phyloP scores from a whole-genome alignment of 768 basidiomycete species.

The Saitozyma podzolica region DNA sequence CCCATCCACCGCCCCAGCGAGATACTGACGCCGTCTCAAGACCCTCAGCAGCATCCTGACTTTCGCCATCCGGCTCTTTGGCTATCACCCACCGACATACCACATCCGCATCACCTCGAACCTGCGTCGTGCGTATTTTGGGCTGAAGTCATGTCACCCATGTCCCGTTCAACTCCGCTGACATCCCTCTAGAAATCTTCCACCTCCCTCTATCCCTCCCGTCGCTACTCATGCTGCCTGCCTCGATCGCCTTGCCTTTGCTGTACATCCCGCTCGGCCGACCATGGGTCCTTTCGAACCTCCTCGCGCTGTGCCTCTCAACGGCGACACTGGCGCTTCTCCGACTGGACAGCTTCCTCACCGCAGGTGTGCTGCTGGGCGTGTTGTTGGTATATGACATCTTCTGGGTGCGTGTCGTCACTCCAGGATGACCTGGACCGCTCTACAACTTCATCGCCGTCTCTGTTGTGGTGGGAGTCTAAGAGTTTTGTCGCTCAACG shows the following conservation, averaged over 20 bases:
- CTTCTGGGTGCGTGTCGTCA: slow-evolving; percentile 63
- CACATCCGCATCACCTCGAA: slow-evolving; percentile 41
- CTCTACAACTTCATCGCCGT: background rate
- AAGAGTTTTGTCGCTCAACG: slow-evolving; percentile 5
- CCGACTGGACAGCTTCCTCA: slow-evolving; percentile 84
- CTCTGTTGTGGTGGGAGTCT: background rate
- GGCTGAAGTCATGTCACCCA: slow-evolving; percentile 42
- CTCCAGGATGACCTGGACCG: background rate
- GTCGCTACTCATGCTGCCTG: slow-evolving; percentile 42
- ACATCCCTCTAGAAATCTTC: slow-evolving; percentile 42
- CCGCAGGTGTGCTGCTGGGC: slow-evolving; percentile 75
- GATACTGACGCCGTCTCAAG: slow-evolving; percentile 17
- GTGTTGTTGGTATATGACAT: slow-evolving; percentile 92
- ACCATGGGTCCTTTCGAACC: slow-evolving; percentile 73
- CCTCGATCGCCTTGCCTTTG: slow-evolving; percentile 61
- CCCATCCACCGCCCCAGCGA: slow-evolving; percentile 43
- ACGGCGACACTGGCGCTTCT: slow-evolving; percentile 76
- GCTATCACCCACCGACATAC: slow-evolving; percentile 29
- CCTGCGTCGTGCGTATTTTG: slow-evolving; percentile 28
- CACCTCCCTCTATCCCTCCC: slow-evolving; percentile 56
- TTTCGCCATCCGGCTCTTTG: slow-evolving; percentile 15
- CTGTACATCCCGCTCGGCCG: slow-evolving; percentile 67
- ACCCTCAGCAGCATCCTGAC: slow-evolving; percentile 25
- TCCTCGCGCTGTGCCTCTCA: slow-evolving; percentile 73
- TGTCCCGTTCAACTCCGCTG: background rate